Evolutionary conservation across 1,139 yeast genomes (phyloP).

Genomic region (Blastobotrys serpentis): DNA sequence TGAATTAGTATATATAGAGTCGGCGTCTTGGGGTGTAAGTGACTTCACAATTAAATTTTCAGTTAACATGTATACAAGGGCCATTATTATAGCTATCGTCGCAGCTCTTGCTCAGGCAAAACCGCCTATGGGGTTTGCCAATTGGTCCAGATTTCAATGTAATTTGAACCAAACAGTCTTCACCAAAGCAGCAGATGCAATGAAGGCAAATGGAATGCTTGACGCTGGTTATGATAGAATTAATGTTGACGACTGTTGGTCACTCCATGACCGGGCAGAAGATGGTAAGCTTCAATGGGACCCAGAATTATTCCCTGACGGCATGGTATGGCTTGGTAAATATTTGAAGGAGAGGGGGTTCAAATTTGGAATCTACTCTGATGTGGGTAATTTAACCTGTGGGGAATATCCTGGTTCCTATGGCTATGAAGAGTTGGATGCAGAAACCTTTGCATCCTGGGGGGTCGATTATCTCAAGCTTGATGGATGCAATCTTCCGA

Average conservation of each 20-base stretch:
- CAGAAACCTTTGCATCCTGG: slow-evolving; percentile 32
- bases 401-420: slow-evolving; percentile 34
- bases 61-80: background rate
- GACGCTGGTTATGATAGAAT: slow-evolving; percentile 15
- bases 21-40: no score
- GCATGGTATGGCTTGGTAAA: slow-evolving; percentile 28
- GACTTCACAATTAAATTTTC: no score
- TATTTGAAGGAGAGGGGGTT: slow-evolving; percentile 28
- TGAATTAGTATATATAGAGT: no score
- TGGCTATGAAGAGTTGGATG: slow-evolving; percentile 31
- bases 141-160: slow-evolving; percentile 15
- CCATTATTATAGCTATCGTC: background rate
- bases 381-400: slow-evolving; percentile 34
- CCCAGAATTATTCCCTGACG: slow-evolving; percentile 29
- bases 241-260: slow-evolving; percentile 17
- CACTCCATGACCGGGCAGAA: slow-evolving; percentile 9
- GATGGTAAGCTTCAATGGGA: slow-evolving; percentile 14
- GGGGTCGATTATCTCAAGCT: slow-evolving; percentile 34
- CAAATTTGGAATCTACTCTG: slow-evolving; percentile 34
- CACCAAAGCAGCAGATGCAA: slow-evolving; percentile 16
- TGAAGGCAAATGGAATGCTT: slow-evolving; percentile 13
- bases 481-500: slow-evolving; percentile 28
- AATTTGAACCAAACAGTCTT: slow-evolving; percentile 14
- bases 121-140: slow-evolving; percentile 17
- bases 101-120: slow-evolving; percentile 6